These are phyloP conservation scores for Backusella liffmaniae DNA, from an alignment of 192 early-diverging fungal species.

Conservation along the genomic window DNA sequence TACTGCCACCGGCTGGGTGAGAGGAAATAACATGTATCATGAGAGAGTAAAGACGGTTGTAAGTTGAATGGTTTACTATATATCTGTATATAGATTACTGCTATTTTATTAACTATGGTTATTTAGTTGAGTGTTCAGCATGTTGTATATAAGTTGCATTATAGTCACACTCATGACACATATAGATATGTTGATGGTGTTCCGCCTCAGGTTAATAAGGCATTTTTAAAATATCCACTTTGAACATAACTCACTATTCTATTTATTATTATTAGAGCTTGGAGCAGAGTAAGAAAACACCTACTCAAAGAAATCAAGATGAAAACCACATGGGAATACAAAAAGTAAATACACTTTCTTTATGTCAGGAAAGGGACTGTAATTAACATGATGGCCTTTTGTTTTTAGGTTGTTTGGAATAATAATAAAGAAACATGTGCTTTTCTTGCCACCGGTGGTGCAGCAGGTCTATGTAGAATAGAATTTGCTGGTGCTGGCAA, in stretches of 20 bases:
- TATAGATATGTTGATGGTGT: conserved; percentile 29
- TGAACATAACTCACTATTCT: background rate
- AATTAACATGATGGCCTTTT: background rate
- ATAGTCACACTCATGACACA: conserved; percentile 3
- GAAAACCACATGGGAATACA: background rate
- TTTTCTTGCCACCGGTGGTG: conserved; percentile 25
- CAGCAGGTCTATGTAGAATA: conserved; percentile 29
- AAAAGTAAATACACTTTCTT: background rate
- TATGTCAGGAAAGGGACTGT: background rate
- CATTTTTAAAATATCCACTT: background rate
- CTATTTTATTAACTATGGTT: background rate
- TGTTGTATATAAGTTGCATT: conserved; percentile 19
- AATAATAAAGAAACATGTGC: conserved; percentile 12
- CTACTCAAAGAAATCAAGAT: background rate
- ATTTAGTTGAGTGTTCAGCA: background rate
- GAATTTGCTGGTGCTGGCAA: conserved; percentile 27
- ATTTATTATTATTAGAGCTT: background rate
- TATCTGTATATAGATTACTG: background rate
- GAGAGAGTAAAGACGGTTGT: conserved; percentile 3
- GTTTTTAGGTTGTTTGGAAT: conserved; percentile 27
- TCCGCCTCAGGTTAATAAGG: conserved; percentile 5
- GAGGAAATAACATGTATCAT: conserved; percentile 16
- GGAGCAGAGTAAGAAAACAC: background rate
- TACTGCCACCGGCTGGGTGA: conserved; percentile 18
- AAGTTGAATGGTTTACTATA: background rate